phyloP scores from a whole-genome alignment of 176 grass and related monocot species.

The Dendrocalamus sinicus region DNA sequence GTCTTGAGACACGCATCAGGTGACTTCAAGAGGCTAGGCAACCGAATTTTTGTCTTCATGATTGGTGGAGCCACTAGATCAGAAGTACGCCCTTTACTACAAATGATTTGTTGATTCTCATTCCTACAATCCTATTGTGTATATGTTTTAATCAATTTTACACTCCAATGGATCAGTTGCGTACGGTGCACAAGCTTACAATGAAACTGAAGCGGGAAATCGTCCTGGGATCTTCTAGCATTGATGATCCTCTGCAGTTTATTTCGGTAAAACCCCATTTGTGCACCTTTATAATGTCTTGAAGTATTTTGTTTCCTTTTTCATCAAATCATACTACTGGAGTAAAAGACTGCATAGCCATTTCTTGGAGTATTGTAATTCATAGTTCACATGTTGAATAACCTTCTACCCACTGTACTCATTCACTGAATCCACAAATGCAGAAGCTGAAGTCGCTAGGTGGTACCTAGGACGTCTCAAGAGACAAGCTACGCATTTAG shows the following conservation, averaged over 20 bases:
- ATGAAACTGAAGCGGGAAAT: slow-evolving; percentile 86
- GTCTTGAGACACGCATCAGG: slow-evolving; percentile 62
- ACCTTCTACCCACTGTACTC: not conserved
- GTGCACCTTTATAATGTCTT: not conserved
- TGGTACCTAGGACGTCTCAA: slow-evolving; percentile 32
- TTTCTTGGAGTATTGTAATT: not conserved
- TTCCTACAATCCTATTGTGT: not conserved
- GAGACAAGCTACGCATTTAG: slow-evolving; percentile 46
- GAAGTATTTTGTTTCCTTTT: not conserved
- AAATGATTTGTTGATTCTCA: not conserved
- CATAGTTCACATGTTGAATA: not conserved
- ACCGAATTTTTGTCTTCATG: slow-evolving; percentile 90
- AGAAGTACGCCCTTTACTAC: slow-evolving; percentile 55
- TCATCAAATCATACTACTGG: not conserved
- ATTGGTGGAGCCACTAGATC: slow-evolving; percentile 96
- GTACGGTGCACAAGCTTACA: slow-evolving; percentile 80
- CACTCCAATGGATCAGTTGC: slow-evolving; percentile 59
- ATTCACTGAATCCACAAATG: slow-evolving; percentile 36
- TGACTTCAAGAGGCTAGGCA: slow-evolving; percentile 96
- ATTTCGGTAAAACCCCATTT: slow-evolving; percentile 59
- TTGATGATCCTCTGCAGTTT: slow-evolving; percentile 78
- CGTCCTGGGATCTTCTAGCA: slow-evolving; percentile 79
- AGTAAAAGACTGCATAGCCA: not conserved
- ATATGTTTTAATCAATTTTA: slow-evolving; percentile 14
- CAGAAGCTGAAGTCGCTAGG: slow-evolving; percentile 87